A percentile compares a stretch with the other conserved stretches of the same genome.
Evolutionary conservation across 1,284 basidiomycete genomes (phyloP).

Genomic region (Apiotrichum mycotoxinovorans): DNA sequence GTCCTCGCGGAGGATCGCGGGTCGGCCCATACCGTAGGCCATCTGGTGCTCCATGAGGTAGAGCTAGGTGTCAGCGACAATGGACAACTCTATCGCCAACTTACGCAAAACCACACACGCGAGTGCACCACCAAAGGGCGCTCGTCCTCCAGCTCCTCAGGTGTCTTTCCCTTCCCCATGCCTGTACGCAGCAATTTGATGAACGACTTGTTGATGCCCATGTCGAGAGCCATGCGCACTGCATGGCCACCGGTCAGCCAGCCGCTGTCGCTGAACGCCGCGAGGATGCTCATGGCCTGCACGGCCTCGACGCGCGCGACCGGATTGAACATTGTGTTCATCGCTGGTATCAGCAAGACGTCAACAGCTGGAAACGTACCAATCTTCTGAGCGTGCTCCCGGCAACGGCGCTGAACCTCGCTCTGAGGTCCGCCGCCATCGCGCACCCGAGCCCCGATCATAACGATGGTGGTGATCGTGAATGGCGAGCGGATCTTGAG

Average conservation of each 20-base stretch:
- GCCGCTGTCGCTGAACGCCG: slow-evolving; percentile 85
- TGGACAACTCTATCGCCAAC: slow-evolving; percentile 6
- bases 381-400: slow-evolving; percentile 74
- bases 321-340: slow-evolving; percentile 77
- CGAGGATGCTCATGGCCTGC: slow-evolving; percentile 82
- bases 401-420: slow-evolving; percentile 37
- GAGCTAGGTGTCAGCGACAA: slow-evolving; percentile 45
- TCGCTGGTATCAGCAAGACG: slow-evolving; percentile 54
- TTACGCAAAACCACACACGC: slow-evolving; percentile 75
- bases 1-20: slow-evolving; percentile 84
- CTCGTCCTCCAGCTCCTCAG: slow-evolving; percentile 61
- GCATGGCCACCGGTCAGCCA: slow-evolving; percentile 87
- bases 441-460: slow-evolving; percentile 79
- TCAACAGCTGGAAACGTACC: slow-evolving; percentile 9
- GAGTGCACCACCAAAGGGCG: slow-evolving; percentile 71
- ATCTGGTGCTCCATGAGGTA: slow-evolving; percentile 93
- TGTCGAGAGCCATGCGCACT: slow-evolving; percentile 86
- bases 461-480: slow-evolving; percentile 68
- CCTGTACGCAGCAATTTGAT: slow-evolving; percentile 72
- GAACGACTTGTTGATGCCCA: slow-evolving; percentile 86
- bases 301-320: slow-evolving; percentile 77
- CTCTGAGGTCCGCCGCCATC: slow-evolving; percentile 65
- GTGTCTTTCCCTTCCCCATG: slow-evolving; percentile 60
- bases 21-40: slow-evolving; percentile 87
- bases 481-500: slow-evolving; percentile 47